Evolutionary conservation across 257 asterid species (phyloP).

Genomic region (Fraxinus quadrangulata): DNA sequence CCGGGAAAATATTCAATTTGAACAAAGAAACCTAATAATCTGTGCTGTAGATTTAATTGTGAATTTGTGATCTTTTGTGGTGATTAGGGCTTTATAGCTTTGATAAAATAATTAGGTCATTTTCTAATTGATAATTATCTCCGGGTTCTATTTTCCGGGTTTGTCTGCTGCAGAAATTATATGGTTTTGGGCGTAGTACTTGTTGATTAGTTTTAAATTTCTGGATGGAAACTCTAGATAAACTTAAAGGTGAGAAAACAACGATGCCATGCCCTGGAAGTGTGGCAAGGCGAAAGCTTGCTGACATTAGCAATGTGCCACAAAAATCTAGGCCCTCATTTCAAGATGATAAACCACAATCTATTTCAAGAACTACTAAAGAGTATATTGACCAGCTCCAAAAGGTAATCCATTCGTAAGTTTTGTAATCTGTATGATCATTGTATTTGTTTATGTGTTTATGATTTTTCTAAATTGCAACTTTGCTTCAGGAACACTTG

Average conservation of each 20-base stretch:
- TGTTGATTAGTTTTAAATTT: neutral
- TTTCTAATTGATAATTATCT: neutral
- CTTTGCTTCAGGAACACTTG: slow-evolving; percentile 55
- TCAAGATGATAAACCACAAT: slow-evolving; percentile 24
- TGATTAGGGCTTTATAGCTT: neutral
- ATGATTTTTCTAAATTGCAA: slow-evolving; percentile 20
- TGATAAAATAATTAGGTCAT: neutral
- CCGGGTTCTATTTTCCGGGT: neutral
- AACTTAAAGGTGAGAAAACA: slow-evolving; percentile 14
- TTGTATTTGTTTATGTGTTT: neutral
- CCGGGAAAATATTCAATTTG: neutral
- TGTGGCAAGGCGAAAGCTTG: slow-evolving; percentile 38
- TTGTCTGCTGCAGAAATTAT: neutral
- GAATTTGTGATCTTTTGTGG: neutral
- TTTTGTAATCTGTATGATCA: neutral
- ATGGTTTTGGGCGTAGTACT: neutral
- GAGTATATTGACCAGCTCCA: slow-evolving; percentile 36
- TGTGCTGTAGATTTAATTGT: neutral
- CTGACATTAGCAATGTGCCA: slow-evolving; percentile 47
- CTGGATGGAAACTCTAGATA: neutral
- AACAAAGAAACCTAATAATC: neutral
- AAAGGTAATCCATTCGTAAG: slow-evolving; percentile 25
- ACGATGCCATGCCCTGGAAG: slow-evolving; percentile 24
- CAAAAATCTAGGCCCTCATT: slow-evolving; percentile 24
- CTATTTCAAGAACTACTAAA: slow-evolving; percentile 20